Base-by-base conservation (phyloP, 2,329 filamentous ascomycete genomes). In the Neoscytalidium dimidiatum region DNA sequence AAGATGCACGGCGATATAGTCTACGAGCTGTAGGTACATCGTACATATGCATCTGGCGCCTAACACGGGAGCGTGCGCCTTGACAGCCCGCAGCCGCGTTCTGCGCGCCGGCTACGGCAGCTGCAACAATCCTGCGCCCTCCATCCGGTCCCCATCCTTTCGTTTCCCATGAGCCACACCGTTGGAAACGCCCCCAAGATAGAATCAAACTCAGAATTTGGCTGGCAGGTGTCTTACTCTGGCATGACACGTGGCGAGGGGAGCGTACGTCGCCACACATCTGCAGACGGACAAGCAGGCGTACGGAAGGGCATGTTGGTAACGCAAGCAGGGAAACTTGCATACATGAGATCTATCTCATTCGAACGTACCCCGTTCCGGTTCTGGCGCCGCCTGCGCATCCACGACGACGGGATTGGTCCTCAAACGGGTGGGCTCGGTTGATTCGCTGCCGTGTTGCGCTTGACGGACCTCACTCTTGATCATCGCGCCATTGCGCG, bases 281-380 rank as follows among this genome's bases (percentile, higher is more conserved):
- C 35, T 58, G 53, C 53, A 44, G 35, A 35, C 21, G 19, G 35
- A 23, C 53, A 7, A 35, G 14, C 33, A 9, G 31, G 29, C 49
- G 49, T 29, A 29, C 29, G 51, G 53, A 29, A 29, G 35, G 52
- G 35, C 53, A 26, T 21, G 53, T 23, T 29, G 33, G 35, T 57
- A 35, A 29, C 14, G 23, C 35, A 58, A 35, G 17, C 53, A 58
- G 35, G 53, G 53, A 58, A 58, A 11, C 35, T 5, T 44, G 53
- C 35, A 58, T 17, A 43, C 17, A 58, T 58, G 53, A 58, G 53
- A 58, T 58, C 53, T 58, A 58, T 58, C 53, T 58, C 53, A 58
- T 58, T 58, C 53, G 14, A 58, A 35, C n/a, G 53, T 58, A 44
- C 17, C 21, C 8, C 17, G 23, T 19, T 58, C 53, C 53, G 19